phyloP scores from a whole-genome alignment of 2,329 filamentous ascomycete species.

The Aphanoascus verrucosus region DNA sequence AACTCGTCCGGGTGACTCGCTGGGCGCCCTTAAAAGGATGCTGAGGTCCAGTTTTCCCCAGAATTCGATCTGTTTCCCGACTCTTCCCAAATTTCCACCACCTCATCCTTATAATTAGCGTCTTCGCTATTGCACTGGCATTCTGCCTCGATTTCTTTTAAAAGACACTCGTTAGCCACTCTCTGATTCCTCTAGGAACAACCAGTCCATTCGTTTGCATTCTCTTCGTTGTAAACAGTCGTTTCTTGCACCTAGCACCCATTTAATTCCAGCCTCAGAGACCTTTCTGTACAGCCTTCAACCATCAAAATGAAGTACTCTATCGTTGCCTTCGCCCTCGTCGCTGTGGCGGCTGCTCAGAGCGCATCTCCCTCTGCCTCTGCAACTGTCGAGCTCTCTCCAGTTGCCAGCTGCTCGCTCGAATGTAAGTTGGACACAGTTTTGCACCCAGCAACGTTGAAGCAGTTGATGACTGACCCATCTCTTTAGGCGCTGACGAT shows the following conservation, averaged over 20 bases:
- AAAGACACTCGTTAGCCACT: constrained; percentile 9
- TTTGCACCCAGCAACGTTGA: neutral
- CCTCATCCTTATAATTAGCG: neutral
- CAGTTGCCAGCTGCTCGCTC: constrained; percentile 27
- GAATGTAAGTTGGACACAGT: constrained; percentile 25
- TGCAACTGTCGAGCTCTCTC: constrained; percentile 24
- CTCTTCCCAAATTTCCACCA: constrained; percentile 6
- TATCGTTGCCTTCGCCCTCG: constrained; percentile 36
- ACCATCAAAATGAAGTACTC: constrained; percentile 32
- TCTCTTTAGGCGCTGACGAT: constrained; percentile 27
- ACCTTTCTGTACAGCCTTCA: neutral
- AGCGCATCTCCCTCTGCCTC: constrained; percentile 27
- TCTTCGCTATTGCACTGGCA: constrained; percentile 4
- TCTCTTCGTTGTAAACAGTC: constrained; percentile 1
- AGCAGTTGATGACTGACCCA: neutral
- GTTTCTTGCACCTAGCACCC: neutral
- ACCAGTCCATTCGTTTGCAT: constrained; percentile 3
- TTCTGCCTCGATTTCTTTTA: constrained; percentile 11
- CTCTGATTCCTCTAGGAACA: neutral
- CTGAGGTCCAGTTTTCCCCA: constrained; percentile 7
- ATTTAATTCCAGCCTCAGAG: constrained; percentile 7
- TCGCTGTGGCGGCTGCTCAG: constrained; percentile 35
- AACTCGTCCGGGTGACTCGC: neutral
- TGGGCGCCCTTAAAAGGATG: neutral
- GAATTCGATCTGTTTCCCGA: constrained; percentile 8